Conservation (phyloP, 108 stramenopile species). For the Cyclostephanos tholiformis region DNA sequence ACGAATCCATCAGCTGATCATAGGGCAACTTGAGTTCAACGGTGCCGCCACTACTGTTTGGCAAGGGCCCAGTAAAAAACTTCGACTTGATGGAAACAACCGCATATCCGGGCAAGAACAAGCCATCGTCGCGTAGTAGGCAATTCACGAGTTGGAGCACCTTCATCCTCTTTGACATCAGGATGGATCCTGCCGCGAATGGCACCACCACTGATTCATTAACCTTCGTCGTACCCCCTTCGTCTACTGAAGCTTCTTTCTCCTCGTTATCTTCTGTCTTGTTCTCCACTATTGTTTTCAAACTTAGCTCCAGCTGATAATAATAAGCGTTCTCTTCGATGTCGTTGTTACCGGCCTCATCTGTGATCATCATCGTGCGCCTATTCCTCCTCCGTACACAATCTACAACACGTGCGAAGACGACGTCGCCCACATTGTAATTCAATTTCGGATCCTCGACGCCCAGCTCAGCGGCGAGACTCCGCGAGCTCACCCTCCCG, state of each 20-base stretch:
- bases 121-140: constrained; percentile 48
- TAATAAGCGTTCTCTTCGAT: constrained; percentile 37
- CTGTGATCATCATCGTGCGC: constrained; percentile 1
- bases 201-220: constrained; percentile 24
- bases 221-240: constrained; percentile 26
- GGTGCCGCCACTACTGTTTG: constrained; percentile 26
- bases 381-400: constrained; percentile 41
- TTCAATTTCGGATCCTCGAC: constrained; percentile 74
- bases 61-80: constrained; percentile 49
- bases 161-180: constrained; percentile 72
- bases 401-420: constrained; percentile 72
- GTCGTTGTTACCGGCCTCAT: constrained; percentile 28
- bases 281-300: constrained; percentile 45
- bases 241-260: background rate
- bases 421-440: constrained; percentile 80
- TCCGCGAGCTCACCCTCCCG: constrained; percentile 67
- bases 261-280: constrained; percentile 9
- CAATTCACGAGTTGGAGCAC: constrained; percentile 68
- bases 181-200: constrained; percentile 64
- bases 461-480: constrained; percentile 75
- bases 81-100: constrained; percentile 80
- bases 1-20: constrained; percentile 77
- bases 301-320: constrained; percentile 37
- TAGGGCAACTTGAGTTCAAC: constrained; percentile 82
- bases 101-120: constrained; percentile 77